Conservation (phyloP, 176 grass and related monocot species). For the Oryza meyeriana region DNA sequence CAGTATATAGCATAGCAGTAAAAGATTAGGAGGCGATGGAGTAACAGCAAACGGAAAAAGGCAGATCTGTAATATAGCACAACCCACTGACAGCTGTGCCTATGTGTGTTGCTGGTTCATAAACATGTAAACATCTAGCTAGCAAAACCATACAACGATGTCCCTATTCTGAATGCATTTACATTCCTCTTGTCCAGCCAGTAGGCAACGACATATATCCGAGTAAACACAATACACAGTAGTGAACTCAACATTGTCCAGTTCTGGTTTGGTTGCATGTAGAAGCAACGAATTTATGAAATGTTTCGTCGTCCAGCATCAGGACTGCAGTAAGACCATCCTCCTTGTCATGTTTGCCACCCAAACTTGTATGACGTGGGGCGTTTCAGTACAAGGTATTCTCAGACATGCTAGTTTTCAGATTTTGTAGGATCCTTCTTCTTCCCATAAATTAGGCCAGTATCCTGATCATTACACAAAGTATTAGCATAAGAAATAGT, state of each 20-base stretch:
- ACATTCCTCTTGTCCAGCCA: slow-evolving; percentile 1
- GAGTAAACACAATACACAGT: background rate
- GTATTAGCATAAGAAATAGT: slow-evolving; percentile 26
- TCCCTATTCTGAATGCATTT: background rate
- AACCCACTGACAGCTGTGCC: background rate
- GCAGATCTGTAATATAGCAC: background rate
- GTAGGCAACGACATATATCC: background rate
- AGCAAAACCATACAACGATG: background rate
- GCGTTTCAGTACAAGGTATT: slow-evolving; percentile 15
- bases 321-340: background rate
- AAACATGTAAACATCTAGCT: slow-evolving; percentile 18
- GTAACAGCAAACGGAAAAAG: background rate
- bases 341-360: slow-evolving; percentile 12
- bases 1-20: too few relatives aligned
- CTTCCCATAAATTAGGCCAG: slow-evolving; percentile 87
- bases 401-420: slow-evolving; percentile 38
- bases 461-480: slow-evolving; percentile 54
- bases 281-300: slow-evolving; percentile 14
- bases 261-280: background rate
- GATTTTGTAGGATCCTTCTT: slow-evolving; percentile 55
- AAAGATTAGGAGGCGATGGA: background rate
- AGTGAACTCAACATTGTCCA: background rate
- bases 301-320: slow-evolving; percentile 7
- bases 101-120: background rate
- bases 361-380: background rate